Evolutionary conservation across 179 eudicot species (phyloP).

Genomic region (Camellia oleifera): DNA sequence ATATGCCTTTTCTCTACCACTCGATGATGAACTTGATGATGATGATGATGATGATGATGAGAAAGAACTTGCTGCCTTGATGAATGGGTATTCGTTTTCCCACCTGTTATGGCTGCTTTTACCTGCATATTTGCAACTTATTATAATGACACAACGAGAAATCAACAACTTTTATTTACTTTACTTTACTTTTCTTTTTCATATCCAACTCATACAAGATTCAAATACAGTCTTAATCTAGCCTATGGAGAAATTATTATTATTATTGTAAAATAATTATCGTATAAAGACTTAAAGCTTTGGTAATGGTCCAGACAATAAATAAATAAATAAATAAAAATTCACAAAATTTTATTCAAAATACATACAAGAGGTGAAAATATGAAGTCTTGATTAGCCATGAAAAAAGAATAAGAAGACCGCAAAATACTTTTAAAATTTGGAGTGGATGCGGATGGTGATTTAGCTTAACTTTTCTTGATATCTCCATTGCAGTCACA

Average conservation of each 20-base stretch:
- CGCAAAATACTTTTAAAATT: too few relatives aligned
- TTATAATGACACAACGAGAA: background rate
- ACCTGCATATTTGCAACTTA: conserved; percentile 20
- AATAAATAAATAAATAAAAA: too few relatives aligned
- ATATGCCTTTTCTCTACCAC: conserved; percentile 21
- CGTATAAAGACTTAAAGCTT: background rate
- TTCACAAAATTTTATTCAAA: too few relatives aligned
- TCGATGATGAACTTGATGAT: background rate
- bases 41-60: conserved; percentile 21
- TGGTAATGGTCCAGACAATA: background rate
- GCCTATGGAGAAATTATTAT: too few relatives aligned
- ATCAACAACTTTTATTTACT: background rate
- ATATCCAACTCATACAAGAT: background rate
- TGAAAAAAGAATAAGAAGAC: background rate
- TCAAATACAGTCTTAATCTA: too few relatives aligned
- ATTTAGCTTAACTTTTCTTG: background rate
- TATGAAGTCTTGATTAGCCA: background rate
- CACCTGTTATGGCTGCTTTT: conserved; percentile 9
- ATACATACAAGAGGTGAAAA: background rate
- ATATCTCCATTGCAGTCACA: background rate
- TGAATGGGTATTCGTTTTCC: conserved; percentile 40
- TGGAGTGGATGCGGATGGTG: too few relatives aligned
- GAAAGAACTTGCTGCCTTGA: conserved; percentile 51
- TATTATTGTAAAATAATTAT: too few relatives aligned
- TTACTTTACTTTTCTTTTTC: background rate